These are phyloP conservation scores for Warburgia ugandensis DNA, from an alignment of 164 flowering plant species.

Conservation along the genomic window DNA sequence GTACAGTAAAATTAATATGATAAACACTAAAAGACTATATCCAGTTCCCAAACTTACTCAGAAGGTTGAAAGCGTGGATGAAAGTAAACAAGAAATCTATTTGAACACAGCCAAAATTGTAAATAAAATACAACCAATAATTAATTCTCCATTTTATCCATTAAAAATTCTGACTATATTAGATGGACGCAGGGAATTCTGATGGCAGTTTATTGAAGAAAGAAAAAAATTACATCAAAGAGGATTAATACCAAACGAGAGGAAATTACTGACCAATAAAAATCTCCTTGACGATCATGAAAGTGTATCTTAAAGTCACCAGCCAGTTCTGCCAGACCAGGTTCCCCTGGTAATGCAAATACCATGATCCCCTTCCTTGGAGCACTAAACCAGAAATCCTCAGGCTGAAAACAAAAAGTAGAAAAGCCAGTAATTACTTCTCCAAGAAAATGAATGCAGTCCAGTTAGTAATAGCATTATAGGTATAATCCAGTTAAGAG, in stretches of 20 bases:
- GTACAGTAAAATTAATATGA: no score
- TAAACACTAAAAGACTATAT: no score
- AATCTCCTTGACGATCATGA: slow-evolving; percentile 97
- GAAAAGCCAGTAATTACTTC: no score
- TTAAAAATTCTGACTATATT: not conserved
- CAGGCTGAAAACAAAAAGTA: slow-evolving; percentile 86
- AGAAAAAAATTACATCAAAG: no score
- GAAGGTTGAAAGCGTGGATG: no score
- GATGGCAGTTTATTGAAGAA: not conserved
- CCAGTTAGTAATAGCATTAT: no score
- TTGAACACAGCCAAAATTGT: no score
- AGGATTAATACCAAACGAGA: no score
- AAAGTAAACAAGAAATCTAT: no score
- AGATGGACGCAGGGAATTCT: not conserved
- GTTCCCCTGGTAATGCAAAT: slow-evolving; percentile 95
- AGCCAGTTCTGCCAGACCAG: slow-evolving; percentile 78
- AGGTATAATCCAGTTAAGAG: no score
- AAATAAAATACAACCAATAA: not conserved
- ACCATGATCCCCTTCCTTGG: slow-evolving; percentile 97
- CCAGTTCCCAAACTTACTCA: no score
- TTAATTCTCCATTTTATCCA: not conserved
- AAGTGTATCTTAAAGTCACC: slow-evolving; percentile 95
- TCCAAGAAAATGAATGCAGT: no score
- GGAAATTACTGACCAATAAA: slow-evolving; percentile 64
- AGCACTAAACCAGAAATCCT: slow-evolving; percentile 90